Percentiles rank a stretch among this genome's conserved stretches.
Evolutionary conservation across 306 rosid genomes (phyloP).

Genomic region (Prunus campanulata): DNA sequence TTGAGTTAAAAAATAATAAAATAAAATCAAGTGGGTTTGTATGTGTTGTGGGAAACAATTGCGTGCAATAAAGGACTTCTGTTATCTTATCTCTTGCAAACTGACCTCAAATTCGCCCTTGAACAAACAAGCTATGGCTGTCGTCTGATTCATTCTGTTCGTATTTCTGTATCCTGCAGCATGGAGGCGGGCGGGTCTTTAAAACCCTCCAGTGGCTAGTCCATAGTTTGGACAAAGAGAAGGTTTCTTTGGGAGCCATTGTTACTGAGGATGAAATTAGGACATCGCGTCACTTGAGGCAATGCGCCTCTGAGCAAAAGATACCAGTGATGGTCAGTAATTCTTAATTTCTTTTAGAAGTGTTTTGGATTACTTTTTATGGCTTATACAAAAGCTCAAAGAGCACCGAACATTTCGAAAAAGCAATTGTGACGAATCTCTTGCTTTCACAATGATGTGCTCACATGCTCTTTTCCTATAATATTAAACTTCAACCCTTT

Average conservation of each 20-base stretch:
- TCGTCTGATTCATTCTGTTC: neutral
- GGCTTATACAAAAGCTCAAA: neutral
- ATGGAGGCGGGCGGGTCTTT: conserved; percentile 75
- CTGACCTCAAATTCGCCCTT: neutral
- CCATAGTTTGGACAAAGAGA: conserved; percentile 37
- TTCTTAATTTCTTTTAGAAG: neutral
- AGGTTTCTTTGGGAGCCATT: conserved; percentile 46
- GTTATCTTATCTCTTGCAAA: conserved; percentile 1
- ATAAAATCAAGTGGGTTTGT: neutral
- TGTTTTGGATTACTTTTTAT: neutral
- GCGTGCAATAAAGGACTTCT: neutral
- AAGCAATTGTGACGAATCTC: neutral
- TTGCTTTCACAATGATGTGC: neutral
- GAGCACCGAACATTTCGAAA: neutral
- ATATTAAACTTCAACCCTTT: neutral
- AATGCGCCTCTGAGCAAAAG: conserved; percentile 56
- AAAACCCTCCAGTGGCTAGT: conserved; percentile 70
- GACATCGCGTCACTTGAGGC: conserved; percentile 75
- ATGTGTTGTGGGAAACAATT: neutral
- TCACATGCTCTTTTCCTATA: neutral
- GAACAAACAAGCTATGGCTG: neutral
- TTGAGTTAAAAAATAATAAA: no score
- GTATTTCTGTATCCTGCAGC: conserved; percentile 41
- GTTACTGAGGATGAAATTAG: conserved; percentile 54
- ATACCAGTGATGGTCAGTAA: conserved; percentile 60